Base-by-base conservation (phyloP, 345 rosid genomes). In the Pugionium cornutum region DNA sequence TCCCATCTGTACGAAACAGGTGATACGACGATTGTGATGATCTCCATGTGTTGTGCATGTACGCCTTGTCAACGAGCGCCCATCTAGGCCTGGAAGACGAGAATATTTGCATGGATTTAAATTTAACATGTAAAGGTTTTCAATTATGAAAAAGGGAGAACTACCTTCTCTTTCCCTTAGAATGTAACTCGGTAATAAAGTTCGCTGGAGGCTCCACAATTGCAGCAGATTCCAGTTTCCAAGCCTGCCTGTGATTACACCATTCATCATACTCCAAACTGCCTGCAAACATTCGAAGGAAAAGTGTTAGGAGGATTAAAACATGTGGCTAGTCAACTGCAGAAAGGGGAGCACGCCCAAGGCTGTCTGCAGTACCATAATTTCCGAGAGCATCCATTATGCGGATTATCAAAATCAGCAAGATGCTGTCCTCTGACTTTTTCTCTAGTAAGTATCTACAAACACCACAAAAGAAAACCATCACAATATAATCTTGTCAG, bases 151-250 rank as follows among this genome's bases (percentile, higher is more conserved):
- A 63, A 60, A 31, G 71, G 29, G 55, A 44, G 26, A 43, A 11
- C n/a, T 70, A 86, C 99, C 99, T 88, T 83, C 89, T 88, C 79
- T 83, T 94, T 73, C 96, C 96, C 79, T 82, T 83, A 66, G 95
- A 83, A 80, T 88, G 90, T 62, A 85, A 80, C 48, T 87, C 81
- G 48, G 83, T 87, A 53, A 94, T 86, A 82, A 86, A 94, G 79
- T 94, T 94, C 69, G 84, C 77, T 44, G 99, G 85, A 81, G 99
- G 99, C 81, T 94, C 99, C 43, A 86, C 71, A 70, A 90, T 85
- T 53, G 97, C 96, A 74, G 99, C 89, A 71, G 97, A 90, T 78
- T 94, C 97, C 80, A 90, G 79, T 84, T 89, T 94, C 99, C 96
- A 89, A 66, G 92, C 94, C 82, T 90, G 99, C 80, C 96, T 82